Evolutionary conservation across 2,329 filamentous ascomycete species (phyloP).

Genomic region (Aspergillus eucalypticola): DNA sequence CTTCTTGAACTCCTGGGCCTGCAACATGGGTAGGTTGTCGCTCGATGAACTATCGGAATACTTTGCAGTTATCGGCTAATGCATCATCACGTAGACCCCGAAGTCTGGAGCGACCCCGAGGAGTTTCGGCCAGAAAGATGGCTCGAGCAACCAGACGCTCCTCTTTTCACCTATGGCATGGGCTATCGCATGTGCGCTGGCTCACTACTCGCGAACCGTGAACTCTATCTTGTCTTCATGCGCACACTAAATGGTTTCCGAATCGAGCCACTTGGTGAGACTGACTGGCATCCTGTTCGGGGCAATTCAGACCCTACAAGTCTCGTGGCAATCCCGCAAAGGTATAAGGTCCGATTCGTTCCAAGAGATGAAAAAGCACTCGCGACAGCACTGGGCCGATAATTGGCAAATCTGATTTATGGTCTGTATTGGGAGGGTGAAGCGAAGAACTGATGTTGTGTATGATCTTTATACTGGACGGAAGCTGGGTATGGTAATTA

Average conservation of each 20-base stretch:
- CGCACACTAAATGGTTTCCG: constrained; percentile 63
- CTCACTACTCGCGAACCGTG: constrained; percentile 62
- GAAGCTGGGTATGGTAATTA: too few species aligned
- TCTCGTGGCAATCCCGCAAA: constrained; percentile 61
- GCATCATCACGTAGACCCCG: constrained; percentile 43
- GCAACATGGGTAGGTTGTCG: constrained; percentile 61
- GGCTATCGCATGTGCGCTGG: constrained; percentile 70
- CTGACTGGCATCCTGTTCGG: constrained; percentile 60
- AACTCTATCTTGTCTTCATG: constrained; percentile 66
- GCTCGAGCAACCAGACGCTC: constrained; percentile 64
- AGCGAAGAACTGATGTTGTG: too few species aligned
- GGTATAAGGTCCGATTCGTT: constrained; percentile 60
- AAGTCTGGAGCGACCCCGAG: constrained; percentile 60
- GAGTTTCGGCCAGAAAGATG: constrained; percentile 64
- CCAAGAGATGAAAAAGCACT: constrained; percentile 54
- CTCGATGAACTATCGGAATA: background rate
- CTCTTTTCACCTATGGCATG: constrained; percentile 65
- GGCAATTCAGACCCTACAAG: constrained; percentile 64
- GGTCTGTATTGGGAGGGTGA: background rate
- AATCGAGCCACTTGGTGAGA: constrained; percentile 55
- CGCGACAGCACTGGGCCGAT: constrained; percentile 42
- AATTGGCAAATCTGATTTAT: background rate
- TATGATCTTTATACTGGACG: too few species aligned
- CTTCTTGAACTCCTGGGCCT: constrained; percentile 68
- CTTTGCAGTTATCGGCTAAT: background rate